Percentiles rank a stretch among this genome's conserved stretches.
Conservation (phyloP, 2,329 filamentous ascomycete genomes). For the Alternaria arbusti region DNA sequence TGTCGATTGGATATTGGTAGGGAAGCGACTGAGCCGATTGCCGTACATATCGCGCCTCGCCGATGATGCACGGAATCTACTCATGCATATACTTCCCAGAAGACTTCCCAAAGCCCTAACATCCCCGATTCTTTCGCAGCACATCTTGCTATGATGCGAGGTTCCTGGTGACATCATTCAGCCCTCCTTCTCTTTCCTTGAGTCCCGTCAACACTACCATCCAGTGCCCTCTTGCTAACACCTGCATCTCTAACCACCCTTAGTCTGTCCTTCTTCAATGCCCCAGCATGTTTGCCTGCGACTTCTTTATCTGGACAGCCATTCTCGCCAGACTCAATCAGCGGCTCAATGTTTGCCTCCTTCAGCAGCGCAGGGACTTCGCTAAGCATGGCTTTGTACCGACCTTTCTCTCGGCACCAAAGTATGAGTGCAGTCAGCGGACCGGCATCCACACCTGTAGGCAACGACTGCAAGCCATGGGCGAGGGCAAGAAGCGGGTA, state of each 20-base stretch:
- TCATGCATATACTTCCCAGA: background rate
- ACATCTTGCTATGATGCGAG: background rate
- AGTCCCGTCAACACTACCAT: background rate
- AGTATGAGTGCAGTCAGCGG: constrained; percentile 21
- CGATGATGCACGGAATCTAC: background rate
- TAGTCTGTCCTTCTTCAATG: constrained; percentile 16
- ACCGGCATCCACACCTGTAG: constrained; percentile 21
- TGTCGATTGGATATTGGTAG: background rate
- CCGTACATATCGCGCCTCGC: background rate
- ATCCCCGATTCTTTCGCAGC: background rate
- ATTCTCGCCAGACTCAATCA: constrained; percentile 12
- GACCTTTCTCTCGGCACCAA: constrained; percentile 12
- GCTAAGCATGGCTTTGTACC: constrained; percentile 10
- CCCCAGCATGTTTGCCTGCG: background rate
- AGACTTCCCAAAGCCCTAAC: background rate
- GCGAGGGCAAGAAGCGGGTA: constrained; percentile 27
- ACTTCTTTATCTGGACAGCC: constrained; percentile 4
- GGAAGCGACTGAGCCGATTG: no score
- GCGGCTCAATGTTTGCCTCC: constrained; percentile 4
- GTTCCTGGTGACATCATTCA: background rate
- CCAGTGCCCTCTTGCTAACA: background rate
- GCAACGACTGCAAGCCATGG: constrained; percentile 16
- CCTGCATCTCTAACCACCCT: background rate
- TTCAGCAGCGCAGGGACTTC: constrained; percentile 11
- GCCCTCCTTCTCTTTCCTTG: background rate